Evolutionary conservation across 108 stramenopile genomes (phyloP), one percentile per base, ranked within the genome.

Genomic region (Fragilaria radians): DNA sequence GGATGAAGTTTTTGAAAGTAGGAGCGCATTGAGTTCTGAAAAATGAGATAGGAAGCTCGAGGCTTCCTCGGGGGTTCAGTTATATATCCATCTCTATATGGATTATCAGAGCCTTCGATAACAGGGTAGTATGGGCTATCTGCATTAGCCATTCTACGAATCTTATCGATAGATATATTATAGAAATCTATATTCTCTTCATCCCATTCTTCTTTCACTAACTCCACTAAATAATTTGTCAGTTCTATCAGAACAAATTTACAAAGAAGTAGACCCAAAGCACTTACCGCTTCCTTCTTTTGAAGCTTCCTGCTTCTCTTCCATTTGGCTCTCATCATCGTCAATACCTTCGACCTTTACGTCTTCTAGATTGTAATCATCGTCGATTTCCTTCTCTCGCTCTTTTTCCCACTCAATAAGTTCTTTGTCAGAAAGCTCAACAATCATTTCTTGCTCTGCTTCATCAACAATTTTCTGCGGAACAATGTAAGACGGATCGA

Each of bases 21-120:
- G 4, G 72, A 62, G 29, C 87, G 83, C 62, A 87, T 78, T 3
- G 80, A 70, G 29, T 83, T 73, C 54, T 88, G 89, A 61, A 83
- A 94, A 59, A 91, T 81, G 0, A 88, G 72, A 53, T 89, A 91
- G 19, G 89, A 90, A 14, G 89, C 83, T 23, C 89, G 68, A 17
- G 93, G 88, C 60, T 87, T 90, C 50, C 77, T 83, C n/a, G 93
- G 93, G 17, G 93, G 85, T 60, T 87, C 83, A 3, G 87, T 91
- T 27, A 87, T 32, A 54, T 82, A 90, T 47, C 93, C 93, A 61
- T 94, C 93, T 21, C 89, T 70, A 62, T 94, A 94, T 1, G 93
- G 80, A 61, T 94, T 94, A 61, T 89, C 83, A 32, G 73, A 88
- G 23, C 81, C 81, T 48, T 81, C 77, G 56, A 82, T 48, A 25